Evolutionary conservation across 176 grass and related monocot species (phyloP), one percentile per base, ranked within the genome.

Genomic region (Cenchrus fungigraminus): DNA sequence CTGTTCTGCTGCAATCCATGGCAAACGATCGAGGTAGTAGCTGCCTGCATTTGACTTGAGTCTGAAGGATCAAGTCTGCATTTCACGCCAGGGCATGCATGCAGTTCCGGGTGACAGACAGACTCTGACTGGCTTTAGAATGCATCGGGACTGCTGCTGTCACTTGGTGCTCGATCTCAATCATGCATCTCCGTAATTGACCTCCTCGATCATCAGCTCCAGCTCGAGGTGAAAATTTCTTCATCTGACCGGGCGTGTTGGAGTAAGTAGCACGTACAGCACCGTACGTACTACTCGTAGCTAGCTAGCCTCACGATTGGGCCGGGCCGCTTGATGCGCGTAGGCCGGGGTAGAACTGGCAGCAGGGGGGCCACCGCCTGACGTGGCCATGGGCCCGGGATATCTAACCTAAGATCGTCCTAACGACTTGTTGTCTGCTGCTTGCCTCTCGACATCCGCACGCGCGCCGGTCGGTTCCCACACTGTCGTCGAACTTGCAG

Each of bases 391-490:
- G 71, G 77, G 71, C 6, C 47, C 78, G 71, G 19, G 40, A 57
- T 56, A 86, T 86, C 83, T 2, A 82, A 72, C 83, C 65, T 59
- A 81, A 81, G 65, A 82, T 90, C 83, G 73, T 82, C 79, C 79
- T 90, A 90, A 86, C 83, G 83, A 90, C 83, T 83, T 86, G 73
- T 51, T 90, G 83, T 73, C 88, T 65, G 73, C 79, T 82, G 78
- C 78, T 37, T 66, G 79, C 77, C 72, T 2, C 17, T 20, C 25
- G 79, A 71, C 83, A 78, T 78, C 72, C 58, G 78, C 47, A 62
- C 70, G 82, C 60, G 82, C 20, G 64, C 4, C 70, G 82, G 69
- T 67, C 43, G 43, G 45, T 46, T 46, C 82, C 37, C 42, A 40
- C 5, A 34, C 77, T 76, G 62, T 69, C 37, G 37, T 25, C 31